Evolutionary conservation across 495 filamentous ascomycete species (phyloP), one percentile per base, ranked within the genome.

Genomic region (Copromyces sp.): DNA sequence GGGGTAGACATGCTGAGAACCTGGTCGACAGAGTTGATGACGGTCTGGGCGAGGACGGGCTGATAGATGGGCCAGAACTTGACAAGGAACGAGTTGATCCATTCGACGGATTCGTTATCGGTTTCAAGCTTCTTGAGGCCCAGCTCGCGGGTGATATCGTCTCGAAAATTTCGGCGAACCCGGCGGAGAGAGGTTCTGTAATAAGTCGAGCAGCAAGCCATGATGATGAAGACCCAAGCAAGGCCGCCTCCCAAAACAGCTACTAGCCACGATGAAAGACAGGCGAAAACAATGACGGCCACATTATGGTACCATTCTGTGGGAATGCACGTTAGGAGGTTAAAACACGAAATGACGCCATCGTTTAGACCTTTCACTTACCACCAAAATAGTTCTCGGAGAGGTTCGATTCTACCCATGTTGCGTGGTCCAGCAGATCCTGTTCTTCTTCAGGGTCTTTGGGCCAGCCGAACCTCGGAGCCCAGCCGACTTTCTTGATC

Each of bases 41-140:
- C 90, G 14, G 93, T 95, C 70, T 95, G 89, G 68, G 94, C 94
- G 12, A 99, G 88, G 32, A 98, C 93, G 1, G 95, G 95, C 61
- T 93, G 92, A 79, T 95, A 98, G 77, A 99, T 99, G 29, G 95
- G 95, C 95, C 95, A 99, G 83, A 99, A 98, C 80, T 98, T 99
- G 80, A 95, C 90, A 75, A 98, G 75, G 83, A 98, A 98, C 80
- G 94, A 96, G 85, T 99, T 99, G 77, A 99, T 98, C 95, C 95
- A 99, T 80, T 99, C 95, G 44, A 99, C 82, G 76, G 90, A 95
- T 82, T 99, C 95, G 37, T 89, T 90, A 78, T 99, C 96, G 9
- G 92, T 96, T 75, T 98, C 95, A 71, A 99, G 83, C 72, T 88
- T 92, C 78, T 89, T 89, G 80, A 98, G 94, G 39, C 92, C 89